Conservation (phyloP, 495 filamentous ascomycete genomes). For the Aspergillus homomorphus region DNA sequence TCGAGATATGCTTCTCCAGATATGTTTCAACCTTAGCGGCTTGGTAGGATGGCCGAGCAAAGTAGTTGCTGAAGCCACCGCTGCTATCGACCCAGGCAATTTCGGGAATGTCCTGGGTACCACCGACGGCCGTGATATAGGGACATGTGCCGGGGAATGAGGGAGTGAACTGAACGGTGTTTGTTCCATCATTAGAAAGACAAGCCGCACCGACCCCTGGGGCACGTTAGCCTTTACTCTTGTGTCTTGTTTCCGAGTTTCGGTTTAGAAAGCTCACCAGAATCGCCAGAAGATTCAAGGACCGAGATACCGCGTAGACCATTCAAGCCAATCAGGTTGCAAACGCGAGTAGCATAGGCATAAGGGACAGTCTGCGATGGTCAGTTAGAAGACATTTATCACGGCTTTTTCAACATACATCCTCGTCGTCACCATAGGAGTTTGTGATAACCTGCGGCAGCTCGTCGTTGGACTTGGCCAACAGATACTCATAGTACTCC, state of each 20-base stretch:
- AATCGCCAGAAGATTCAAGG: constrained; percentile 62
- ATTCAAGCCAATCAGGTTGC: constrained; percentile 64
- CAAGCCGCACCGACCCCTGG: constrained; percentile 55
- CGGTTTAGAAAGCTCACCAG: constrained; percentile 45
- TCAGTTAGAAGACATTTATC: neutral
- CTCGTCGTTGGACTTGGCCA: constrained; percentile 48
- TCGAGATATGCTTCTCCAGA: constrained; percentile 36
- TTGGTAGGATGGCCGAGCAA: constrained; percentile 59
- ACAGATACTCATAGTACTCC: constrained; percentile 58
- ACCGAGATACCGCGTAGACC: constrained; percentile 66
- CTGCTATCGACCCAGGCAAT: constrained; percentile 45
- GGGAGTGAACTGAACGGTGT: constrained; percentile 56
- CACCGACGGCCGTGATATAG: constrained; percentile 65
- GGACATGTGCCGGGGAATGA: constrained; percentile 65
- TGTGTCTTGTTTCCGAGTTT: neutral
- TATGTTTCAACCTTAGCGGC: constrained; percentile 50
- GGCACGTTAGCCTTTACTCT: constrained; percentile 22
- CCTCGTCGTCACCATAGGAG: constrained; percentile 72
- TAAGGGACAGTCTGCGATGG: constrained; percentile 56
- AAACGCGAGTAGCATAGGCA: constrained; percentile 62
- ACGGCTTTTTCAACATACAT: constrained; percentile 10
- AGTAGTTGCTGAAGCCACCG: constrained; percentile 69
- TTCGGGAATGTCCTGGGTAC: constrained; percentile 55
- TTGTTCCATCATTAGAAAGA: constrained; percentile 57
- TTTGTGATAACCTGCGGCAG: constrained; percentile 67